These are phyloP conservation scores for Podaxis sp. DNA, from an alignment of 768 basidiomycete genomes.

Conservation along the genomic window DNA sequence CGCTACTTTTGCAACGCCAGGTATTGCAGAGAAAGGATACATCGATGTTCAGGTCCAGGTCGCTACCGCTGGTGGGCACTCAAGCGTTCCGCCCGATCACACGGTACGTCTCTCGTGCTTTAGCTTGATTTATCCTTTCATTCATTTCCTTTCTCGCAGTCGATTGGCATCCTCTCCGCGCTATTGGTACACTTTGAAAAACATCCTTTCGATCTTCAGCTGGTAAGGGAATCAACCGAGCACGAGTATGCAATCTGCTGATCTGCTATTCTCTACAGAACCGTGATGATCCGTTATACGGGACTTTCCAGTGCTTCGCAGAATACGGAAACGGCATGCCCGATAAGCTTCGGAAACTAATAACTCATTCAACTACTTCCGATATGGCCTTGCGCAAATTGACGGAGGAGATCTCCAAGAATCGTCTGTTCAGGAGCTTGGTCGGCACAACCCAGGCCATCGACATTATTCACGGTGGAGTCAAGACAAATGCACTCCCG, in stretches of 20 bases:
- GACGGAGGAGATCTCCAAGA: constrained; percentile 42
- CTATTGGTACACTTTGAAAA: constrained; percentile 68
- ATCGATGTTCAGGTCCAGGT: constrained; percentile 65
- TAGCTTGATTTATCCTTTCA: background rate
- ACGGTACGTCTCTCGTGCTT: constrained; percentile 45
- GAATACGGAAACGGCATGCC: constrained; percentile 59
- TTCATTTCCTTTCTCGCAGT: constrained; percentile 34
- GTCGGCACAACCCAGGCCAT: constrained; percentile 77
- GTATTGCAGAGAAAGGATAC: constrained; percentile 73
- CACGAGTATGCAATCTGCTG: background rate
- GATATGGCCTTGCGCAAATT: constrained; percentile 51
- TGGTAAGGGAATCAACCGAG: constrained; percentile 35
- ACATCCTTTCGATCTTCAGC: constrained; percentile 51
- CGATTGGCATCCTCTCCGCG: constrained; percentile 78
- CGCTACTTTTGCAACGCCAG: constrained; percentile 56
- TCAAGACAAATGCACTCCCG: constrained; percentile 79
- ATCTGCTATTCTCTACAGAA: constrained; percentile 30
- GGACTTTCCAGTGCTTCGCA: constrained; percentile 62
- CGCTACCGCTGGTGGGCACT: constrained; percentile 76
- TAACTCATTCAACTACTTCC: constrained; percentile 45
- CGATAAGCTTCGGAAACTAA: constrained; percentile 40
- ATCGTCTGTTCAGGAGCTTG: constrained; percentile 41
- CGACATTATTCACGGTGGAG: constrained; percentile 65
- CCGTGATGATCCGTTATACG: constrained; percentile 57
- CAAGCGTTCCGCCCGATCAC: constrained; percentile 78